A percentile compares a stretch with the other conserved stretches of the same genome.
Evolutionary conservation across 768 basidiomycete species (phyloP).

Genomic region (Lentinula aciculospora): DNA sequence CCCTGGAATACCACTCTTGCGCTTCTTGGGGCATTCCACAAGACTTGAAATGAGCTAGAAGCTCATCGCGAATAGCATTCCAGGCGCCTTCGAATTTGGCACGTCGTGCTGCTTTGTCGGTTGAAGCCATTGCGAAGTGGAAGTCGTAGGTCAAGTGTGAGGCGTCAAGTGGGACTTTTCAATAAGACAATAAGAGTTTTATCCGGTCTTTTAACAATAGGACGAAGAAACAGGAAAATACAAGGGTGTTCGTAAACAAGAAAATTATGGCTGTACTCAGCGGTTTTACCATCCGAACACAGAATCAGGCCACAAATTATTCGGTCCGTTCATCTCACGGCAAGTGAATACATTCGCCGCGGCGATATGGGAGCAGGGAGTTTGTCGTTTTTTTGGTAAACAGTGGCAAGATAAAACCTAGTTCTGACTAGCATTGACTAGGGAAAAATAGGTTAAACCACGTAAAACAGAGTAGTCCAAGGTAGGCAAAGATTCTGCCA

Average conservation of each 20-base stretch:
- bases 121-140: conserved; percentile 12
- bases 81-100: conserved; percentile 71
- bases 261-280: background rate
- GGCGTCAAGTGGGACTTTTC: no score
- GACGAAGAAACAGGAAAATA: background rate
- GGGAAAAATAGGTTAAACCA: no score
- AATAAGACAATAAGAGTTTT: background rate
- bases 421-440: no score
- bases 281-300: background rate
- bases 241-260: background rate
- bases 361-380: background rate
- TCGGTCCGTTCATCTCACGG: background rate
- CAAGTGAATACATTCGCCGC: background rate
- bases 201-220: background rate
- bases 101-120: conserved; percentile 41
- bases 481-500: background rate
- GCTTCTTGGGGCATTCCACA: conserved; percentile 84
- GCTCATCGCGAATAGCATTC: conserved; percentile 66
- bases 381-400: no score
- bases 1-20: conserved; percentile 77
- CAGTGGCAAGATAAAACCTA: no score
- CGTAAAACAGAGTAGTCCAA: no score
- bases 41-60: conserved; percentile 58
- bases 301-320: background rate
- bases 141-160: no score